Evolutionary conservation across 768 basidiomycete genomes (phyloP).

Genomic region (Gloeophyllum trabeum): DNA sequence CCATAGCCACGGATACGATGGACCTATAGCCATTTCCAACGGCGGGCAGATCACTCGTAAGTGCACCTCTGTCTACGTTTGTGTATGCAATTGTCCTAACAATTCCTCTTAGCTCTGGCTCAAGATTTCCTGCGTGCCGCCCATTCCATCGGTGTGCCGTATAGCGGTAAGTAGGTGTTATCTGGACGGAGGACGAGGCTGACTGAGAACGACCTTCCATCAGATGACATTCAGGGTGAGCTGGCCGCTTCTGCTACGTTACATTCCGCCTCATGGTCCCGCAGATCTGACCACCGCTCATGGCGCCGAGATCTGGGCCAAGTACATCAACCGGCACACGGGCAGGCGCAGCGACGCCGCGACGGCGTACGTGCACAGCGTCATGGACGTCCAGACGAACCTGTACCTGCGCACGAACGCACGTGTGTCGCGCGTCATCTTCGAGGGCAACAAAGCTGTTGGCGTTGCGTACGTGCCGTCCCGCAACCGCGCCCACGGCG

Average conservation of each 20-base stretch:
- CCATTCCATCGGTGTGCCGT: slow-evolving; percentile 50
- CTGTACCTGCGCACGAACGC: slow-evolving; percentile 56
- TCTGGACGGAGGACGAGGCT: too few relatives aligned
- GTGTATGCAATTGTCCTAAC: too few relatives aligned
- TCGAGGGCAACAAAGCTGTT: slow-evolving; percentile 62
- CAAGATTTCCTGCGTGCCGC: slow-evolving; percentile 61
- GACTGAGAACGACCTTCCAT: too few relatives aligned
- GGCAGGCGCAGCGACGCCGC: slow-evolving; percentile 65
- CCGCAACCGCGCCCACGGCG: slow-evolving; percentile 43
- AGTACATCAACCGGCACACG: slow-evolving; percentile 67
- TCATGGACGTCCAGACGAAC: slow-evolving; percentile 59
- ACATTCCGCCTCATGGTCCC: neutral
- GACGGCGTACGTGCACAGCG: slow-evolving; percentile 38
- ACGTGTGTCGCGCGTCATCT: slow-evolving; percentile 58
- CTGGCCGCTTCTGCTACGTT: neutral
- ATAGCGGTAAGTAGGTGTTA: slow-evolving; percentile 49
- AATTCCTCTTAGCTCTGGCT: slow-evolving; percentile 28
- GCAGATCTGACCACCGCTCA: slow-evolving; percentile 46
- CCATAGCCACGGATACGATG: slow-evolving; percentile 37
- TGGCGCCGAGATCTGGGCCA: slow-evolving; percentile 64
- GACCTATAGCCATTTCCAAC: slow-evolving; percentile 65
- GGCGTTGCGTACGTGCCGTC: slow-evolving; percentile 61
- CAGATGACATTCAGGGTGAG: slow-evolving; percentile 53
- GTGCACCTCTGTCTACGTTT: too few relatives aligned
- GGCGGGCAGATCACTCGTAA: slow-evolving; percentile 44